phyloP scores from a whole-genome alignment of 208 protist genomes.

The Leishmania turanica region DNA sequence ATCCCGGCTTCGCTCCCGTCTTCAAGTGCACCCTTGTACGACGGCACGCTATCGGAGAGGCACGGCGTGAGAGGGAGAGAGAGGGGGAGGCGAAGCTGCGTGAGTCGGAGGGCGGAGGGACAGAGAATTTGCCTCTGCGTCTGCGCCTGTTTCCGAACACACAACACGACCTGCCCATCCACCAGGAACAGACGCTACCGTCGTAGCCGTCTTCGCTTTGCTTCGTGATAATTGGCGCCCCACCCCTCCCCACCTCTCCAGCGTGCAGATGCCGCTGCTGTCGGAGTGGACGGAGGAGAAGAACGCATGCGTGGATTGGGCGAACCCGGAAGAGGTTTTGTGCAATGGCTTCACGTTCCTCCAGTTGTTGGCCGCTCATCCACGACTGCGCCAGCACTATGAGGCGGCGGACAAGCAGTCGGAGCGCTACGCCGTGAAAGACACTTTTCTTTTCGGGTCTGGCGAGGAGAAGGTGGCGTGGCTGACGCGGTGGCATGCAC shows the following conservation, averaged over 20 bases:
- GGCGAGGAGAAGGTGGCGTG: constrained; percentile 27
- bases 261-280: constrained; percentile 30
- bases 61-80: background rate
- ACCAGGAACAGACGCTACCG: background rate
- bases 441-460: constrained; percentile 33
- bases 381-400: constrained; percentile 43
- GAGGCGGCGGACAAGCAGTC: constrained; percentile 18
- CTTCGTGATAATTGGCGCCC: background rate
- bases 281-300: constrained; percentile 76
- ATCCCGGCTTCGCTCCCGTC: background rate
- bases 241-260: too few species aligned
- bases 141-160: background rate
- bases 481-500: constrained; percentile 45
- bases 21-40: too few species aligned
- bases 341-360: constrained; percentile 81
- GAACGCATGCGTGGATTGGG: constrained; percentile 83
- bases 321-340: constrained; percentile 55
- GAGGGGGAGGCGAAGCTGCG: background rate
- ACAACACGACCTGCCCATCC: background rate
- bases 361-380: constrained; percentile 63
- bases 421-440: constrained; percentile 21
- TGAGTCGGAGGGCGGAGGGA: background rate
- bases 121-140: background rate
- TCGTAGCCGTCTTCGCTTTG: background rate
- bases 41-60: background rate